Base-by-base conservation (phyloP, 73 alveolate genomes). In the Paramecium bursaria region DNA sequence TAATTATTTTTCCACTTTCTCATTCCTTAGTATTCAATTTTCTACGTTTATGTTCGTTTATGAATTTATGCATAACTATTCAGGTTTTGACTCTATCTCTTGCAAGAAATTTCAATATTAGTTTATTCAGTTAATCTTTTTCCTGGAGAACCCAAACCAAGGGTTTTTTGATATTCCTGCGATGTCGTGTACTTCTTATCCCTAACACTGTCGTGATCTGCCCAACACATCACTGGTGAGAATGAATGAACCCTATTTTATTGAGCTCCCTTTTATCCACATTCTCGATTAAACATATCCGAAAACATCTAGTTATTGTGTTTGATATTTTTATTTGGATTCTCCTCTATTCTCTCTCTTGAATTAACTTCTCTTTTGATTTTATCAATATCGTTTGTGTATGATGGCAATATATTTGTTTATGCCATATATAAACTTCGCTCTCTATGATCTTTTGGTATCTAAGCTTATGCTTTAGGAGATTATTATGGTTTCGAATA, bases 1-100 rank as follows among this genome's bases (percentile, higher is more conserved):
- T 67, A 35, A 39, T 67, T 14, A 42, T 67, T 67, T 42, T 67
- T 67, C 82, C 82, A 67, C 35, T 67, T 67, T 25, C 33, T 3
- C 55, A 67, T n/a, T 15, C 82, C 60, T 35, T 42, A 10, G 50
- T 67, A 67, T 25, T 11, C 35, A 33, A 67, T 42, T 10, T 67
- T 22, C 19, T 67, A 31, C 19, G 13, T 5, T 39, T 25, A 5
- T 67, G 35, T 13, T 35, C 4, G 10, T 14, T 67, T 67, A 39
- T 67, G 82, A 6, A 67, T 15, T 42, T 67, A 11, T 1, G 82
- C 26, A 67, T 67, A 67, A 67, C 25, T 42, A 4, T 67, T 67
- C 21, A 67, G 44, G 17, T 19, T 57, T 42, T 67, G 19, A 1
- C 46, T 15, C 44, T 67, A 15, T 67, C 44, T 21, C 17, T 14